A percentile compares a stretch with the other conserved stretches of the same genome.
phyloP scores from a whole-genome alignment of 2,329 filamentous ascomycete species.

The Nemania sp. region DNA sequence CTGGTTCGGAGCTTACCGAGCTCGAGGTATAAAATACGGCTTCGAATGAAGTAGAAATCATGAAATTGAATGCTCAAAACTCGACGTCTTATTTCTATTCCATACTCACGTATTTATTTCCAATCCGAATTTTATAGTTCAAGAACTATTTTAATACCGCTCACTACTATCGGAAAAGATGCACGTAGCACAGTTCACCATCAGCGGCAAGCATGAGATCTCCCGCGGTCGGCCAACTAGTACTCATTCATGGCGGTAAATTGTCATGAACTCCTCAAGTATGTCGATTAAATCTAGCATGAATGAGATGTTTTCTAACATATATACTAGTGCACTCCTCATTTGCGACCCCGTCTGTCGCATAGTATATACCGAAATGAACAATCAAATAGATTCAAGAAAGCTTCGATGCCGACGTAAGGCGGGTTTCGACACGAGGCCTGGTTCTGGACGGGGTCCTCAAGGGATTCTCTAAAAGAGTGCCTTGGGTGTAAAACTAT shows the following conservation, averaged over 20 bases:
- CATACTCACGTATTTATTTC: neutral
- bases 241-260: conserved; percentile 35
- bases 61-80: neutral
- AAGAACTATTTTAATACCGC: neutral
- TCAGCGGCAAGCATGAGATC: conserved; percentile 40
- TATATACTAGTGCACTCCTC: neutral
- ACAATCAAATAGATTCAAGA: neutral
- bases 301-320: neutral
- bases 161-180: conserved; percentile 17
- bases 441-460: neutral
- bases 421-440: neutral
- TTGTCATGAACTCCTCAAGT: conserved; percentile 7
- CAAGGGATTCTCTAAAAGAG: neutral
- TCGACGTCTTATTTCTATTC: neutral
- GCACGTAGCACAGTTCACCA: conserved; percentile 39
- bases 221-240: conserved; percentile 37
- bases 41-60: neutral
- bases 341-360: neutral
- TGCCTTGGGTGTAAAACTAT: no score
- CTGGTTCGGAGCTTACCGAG: neutral
- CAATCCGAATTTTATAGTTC: neutral
- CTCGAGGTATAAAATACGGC: conserved; percentile 23
- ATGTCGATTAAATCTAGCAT: conserved; percentile 12
- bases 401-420: neutral
- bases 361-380: neutral